Conservation (phyloP, 2,329 filamentous ascomycete species). For the Alternaria sp. region DNA sequence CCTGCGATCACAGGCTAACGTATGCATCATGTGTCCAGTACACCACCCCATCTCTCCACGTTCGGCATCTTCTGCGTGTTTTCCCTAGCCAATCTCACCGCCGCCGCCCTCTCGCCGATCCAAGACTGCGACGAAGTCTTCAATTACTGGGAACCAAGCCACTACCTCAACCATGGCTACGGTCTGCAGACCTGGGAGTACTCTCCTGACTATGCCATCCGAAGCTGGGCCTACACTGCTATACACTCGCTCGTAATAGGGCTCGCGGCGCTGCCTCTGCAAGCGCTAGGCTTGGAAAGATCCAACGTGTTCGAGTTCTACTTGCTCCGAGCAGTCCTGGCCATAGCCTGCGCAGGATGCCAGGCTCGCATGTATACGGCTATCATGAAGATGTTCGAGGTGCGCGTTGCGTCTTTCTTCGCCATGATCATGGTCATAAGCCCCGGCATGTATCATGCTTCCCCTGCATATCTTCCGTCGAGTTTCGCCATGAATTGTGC, state of each 20-base stretch:
- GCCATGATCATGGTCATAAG: conserved; percentile 75
- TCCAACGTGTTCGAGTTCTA: conserved; percentile 76
- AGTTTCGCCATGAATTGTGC: conserved; percentile 96
- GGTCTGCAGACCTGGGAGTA: conserved; percentile 99
- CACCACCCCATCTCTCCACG: conserved; percentile 61
- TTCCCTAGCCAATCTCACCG: conserved; percentile 72
- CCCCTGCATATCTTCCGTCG: conserved; percentile 84
- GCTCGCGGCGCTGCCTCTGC: conserved; percentile 63
- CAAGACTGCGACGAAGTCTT: conserved; percentile 99
- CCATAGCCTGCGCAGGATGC: conserved; percentile 76
- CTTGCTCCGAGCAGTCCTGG: conserved; percentile 77
- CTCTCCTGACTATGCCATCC: conserved; percentile 90
- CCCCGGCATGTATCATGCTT: conserved; percentile 93
- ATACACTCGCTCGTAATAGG: conserved; percentile 78
- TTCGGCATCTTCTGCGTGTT: conserved; percentile 83
- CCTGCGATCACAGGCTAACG: background rate
- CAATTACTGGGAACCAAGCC: conserved; percentile 98
- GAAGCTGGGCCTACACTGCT: conserved; percentile 89
- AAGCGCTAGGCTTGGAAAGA: conserved; percentile 26
- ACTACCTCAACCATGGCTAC: conserved; percentile 91
- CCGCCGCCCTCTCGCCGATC: conserved; percentile 85
- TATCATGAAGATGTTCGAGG: conserved; percentile 77
- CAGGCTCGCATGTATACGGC: conserved; percentile 82
- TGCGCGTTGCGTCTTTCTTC: conserved; percentile 84
- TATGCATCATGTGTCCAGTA: conserved; percentile 6